A percentile compares a stretch with the other conserved stretches of the same genome.
These are phyloP conservation scores for Amphibolis antarctica DNA, from an alignment of 106 monocot genomes.

Conservation along the genomic window DNA sequence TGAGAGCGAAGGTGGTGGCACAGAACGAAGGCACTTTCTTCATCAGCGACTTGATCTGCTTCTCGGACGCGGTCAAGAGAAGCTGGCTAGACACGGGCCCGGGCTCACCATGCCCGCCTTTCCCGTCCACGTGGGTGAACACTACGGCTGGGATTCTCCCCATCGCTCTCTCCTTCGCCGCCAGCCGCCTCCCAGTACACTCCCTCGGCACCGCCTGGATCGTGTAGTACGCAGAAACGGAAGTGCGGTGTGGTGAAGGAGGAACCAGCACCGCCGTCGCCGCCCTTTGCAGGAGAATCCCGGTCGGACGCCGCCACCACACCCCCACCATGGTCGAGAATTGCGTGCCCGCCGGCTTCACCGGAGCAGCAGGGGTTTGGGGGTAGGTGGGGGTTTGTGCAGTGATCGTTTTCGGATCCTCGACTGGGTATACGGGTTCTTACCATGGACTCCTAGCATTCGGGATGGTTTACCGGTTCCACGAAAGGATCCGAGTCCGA, in stretches of 20 bases:
- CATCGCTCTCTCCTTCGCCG: slow-evolving; percentile 46
- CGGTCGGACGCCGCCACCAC: slow-evolving; percentile 23
- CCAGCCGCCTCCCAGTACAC: slow-evolving; percentile 38
- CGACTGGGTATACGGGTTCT: too few relatives aligned
- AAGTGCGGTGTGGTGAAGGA: neutral
- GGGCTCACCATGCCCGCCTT: slow-evolving; percentile 8
- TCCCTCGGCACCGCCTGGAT: slow-evolving; percentile 86
- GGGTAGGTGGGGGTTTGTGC: too few relatives aligned
- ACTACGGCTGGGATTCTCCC: slow-evolving; percentile 69
- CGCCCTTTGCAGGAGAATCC: neutral
- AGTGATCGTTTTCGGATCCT: too few relatives aligned
- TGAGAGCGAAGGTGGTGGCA: slow-evolving; percentile 58
- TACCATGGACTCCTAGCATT: too few relatives aligned
- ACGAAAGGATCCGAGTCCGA: too few relatives aligned
- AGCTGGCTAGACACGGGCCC: slow-evolving; percentile 30
- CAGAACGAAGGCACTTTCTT: slow-evolving; percentile 48
- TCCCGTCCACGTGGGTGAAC: slow-evolving; percentile 5
- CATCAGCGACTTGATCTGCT: slow-evolving; percentile 52
- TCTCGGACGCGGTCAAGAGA: slow-evolving; percentile 48
- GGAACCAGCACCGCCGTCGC: slow-evolving; percentile 3
- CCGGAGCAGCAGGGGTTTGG: too few relatives aligned
- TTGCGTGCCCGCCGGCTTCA: too few relatives aligned
- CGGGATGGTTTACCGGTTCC: too few relatives aligned
- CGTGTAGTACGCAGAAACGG: slow-evolving; percentile 30
- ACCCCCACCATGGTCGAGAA: too few relatives aligned